Conservation (phyloP, 2,329 filamentous ascomycete species). For the Gyromitra esculenta region DNA sequence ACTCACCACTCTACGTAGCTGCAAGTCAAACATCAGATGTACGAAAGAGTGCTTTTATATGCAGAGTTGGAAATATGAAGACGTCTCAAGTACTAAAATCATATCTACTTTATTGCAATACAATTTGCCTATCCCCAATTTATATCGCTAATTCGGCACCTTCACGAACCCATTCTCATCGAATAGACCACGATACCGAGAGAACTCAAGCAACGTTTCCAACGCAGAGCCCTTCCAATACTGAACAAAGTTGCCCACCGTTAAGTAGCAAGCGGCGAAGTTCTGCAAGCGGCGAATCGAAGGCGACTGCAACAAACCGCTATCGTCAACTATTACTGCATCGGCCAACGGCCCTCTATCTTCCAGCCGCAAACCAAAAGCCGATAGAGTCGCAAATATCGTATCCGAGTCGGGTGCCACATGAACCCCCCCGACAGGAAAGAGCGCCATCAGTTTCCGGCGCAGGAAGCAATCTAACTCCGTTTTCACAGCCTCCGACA, state of each 20-base stretch:
- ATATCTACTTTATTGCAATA: too few relatives aligned
- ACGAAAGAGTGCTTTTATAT: too few relatives aligned
- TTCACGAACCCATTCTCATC: neutral
- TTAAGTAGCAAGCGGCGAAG: neutral
- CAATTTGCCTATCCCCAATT: too few relatives aligned
- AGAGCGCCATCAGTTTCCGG: neutral
- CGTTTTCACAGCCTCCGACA: neutral
- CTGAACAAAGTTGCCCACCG: too few relatives aligned
- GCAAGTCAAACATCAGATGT: too few relatives aligned
- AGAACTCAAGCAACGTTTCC: slow-evolving; percentile 15
- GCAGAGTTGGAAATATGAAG: too few relatives aligned
- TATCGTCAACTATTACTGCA: too few relatives aligned
- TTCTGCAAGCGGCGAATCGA: neutral
- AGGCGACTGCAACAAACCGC: neutral
- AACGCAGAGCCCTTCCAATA: slow-evolving; percentile 9
- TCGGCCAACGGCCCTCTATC: slow-evolving; percentile 8
- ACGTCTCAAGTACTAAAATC: too few relatives aligned
- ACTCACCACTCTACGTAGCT: too few relatives aligned
- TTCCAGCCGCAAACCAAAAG: slow-evolving; percentile 13
- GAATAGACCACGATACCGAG: slow-evolving; percentile 18
- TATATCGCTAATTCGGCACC: neutral
- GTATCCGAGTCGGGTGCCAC: neutral
- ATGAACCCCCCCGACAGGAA: neutral
- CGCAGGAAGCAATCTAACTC: slow-evolving; percentile 20
- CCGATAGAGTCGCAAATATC: neutral